A percentile compares a stretch with the other conserved stretches of the same genome.
These are phyloP conservation scores for Posidonia oceanica DNA, from an alignment of 116 monocot genomes.

Conservation along the genomic window DNA sequence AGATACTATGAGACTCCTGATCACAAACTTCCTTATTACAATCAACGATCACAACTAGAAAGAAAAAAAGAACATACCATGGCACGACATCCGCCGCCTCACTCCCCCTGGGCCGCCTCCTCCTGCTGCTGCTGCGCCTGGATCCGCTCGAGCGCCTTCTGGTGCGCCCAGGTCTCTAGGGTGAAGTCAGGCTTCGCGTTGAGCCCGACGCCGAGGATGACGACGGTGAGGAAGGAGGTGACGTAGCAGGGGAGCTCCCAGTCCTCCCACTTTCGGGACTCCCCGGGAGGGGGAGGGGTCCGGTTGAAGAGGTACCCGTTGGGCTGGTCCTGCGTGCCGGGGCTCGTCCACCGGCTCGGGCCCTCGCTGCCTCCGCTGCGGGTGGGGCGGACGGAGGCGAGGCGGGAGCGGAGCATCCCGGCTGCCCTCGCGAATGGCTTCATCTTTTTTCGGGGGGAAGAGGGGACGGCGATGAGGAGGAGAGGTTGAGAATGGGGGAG, in stretches of 20 bases:
- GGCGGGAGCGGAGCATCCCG: constrained; percentile 51
- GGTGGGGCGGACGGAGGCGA: constrained; percentile 29
- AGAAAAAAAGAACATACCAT: no score
- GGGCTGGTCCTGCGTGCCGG: constrained; percentile 43
- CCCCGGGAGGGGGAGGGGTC: constrained; percentile 44
- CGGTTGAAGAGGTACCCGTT: constrained; percentile 77
- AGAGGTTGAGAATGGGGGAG: neutral
- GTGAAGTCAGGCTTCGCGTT: constrained; percentile 96
- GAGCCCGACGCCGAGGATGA: constrained; percentile 84
- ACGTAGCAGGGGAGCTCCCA: constrained; percentile 93
- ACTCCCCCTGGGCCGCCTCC: neutral
- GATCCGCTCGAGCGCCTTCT: constrained; percentile 89
- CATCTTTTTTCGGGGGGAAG: neutral
- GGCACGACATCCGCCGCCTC: neutral
- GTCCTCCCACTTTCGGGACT: constrained; percentile 88
- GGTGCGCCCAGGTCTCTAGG: constrained; percentile 93
- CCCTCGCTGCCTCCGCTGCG: constrained; percentile 31
- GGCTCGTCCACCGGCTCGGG: constrained; percentile 50
- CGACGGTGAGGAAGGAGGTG: constrained; percentile 87
- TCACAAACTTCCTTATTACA: no score
- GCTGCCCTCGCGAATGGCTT: constrained; percentile 21
- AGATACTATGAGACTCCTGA: no score
- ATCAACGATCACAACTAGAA: no score
- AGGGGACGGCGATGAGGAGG: neutral
- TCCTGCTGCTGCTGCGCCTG: constrained; percentile 13